Percentiles rank a stretch among this genome's conserved stretches.
These are phyloP conservation scores for Penicillium sp. DNA, from an alignment of 2,329 filamentous ascomycete genomes.

Conservation along the genomic window DNA sequence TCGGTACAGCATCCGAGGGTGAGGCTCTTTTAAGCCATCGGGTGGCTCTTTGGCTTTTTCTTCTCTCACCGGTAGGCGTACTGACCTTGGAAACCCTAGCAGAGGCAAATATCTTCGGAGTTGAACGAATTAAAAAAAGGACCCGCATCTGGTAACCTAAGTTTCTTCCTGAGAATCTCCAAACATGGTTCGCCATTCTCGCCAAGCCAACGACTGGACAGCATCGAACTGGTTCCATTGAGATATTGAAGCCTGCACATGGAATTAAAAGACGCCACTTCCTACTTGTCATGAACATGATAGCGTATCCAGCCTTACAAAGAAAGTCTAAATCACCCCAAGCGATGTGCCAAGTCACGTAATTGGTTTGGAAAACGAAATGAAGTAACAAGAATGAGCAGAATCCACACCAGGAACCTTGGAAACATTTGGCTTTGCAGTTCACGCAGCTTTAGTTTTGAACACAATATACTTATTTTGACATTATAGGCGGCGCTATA, in stretches of 20 bases:
- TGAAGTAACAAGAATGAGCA: background rate
- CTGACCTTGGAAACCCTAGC: background rate
- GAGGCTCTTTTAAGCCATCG: background rate
- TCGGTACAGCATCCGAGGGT: background rate
- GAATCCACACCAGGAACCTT: background rate
- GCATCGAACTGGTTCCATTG: too few species aligned
- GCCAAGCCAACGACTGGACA: too few species aligned
- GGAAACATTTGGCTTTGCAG: background rate
- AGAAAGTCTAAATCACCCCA: background rate
- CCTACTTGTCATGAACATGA: too few species aligned
- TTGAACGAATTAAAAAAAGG: background rate
- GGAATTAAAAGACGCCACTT: too few species aligned
- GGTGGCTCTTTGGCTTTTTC: background rate
- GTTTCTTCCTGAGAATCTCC: background rate
- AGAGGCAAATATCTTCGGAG: background rate
- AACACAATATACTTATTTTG: background rate
- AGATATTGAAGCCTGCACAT: too few species aligned
- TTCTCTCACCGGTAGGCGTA: background rate
- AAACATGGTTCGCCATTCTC: too few species aligned
- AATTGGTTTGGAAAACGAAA: background rate
- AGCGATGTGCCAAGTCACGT: background rate
- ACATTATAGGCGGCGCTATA: background rate
- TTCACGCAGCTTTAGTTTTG: background rate
- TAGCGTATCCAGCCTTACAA: background rate
- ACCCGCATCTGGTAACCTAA: background rate